phyloP scores from a whole-genome alignment of 768 basidiomycete species.

The Leucocoprinus leucothites region DNA sequence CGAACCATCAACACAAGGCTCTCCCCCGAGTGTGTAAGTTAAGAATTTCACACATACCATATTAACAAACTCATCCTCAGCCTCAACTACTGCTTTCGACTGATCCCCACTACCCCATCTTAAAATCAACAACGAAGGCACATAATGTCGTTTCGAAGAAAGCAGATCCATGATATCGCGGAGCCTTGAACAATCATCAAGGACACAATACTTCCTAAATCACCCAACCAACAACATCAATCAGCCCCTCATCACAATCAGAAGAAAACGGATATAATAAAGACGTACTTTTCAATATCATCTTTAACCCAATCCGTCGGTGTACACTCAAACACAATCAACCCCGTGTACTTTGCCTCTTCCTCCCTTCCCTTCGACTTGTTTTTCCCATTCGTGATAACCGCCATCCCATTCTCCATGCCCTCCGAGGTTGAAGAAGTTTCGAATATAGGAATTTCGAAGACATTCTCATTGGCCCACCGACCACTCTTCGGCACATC shows the following conservation, averaged over 20 bases:
- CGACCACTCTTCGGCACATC: conserved; percentile 59
- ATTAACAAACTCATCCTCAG: conserved; percentile 47
- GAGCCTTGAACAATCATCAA: conserved; percentile 72
- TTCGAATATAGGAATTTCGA: conserved; percentile 51
- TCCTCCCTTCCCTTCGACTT: background rate
- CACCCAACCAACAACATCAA: conserved; percentile 2
- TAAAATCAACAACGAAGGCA: conserved; percentile 59
- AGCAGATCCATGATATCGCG: conserved; percentile 58
- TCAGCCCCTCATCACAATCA: background rate
- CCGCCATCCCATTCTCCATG: too few relatives aligned
- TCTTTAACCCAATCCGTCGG: conserved; percentile 61
- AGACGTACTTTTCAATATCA: conserved; percentile 62
- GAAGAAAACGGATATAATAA: background rate
- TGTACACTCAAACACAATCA: conserved; percentile 76
- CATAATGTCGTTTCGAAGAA: conserved; percentile 53
- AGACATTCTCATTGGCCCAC: conserved; percentile 59
- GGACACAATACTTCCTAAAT: conserved; percentile 62
- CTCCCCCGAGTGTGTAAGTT: background rate
- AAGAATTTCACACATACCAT: conserved; percentile 58
- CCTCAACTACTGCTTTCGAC: conserved; percentile 21
- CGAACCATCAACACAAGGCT: background rate
- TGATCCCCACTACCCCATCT: too few relatives aligned
- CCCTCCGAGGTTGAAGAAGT: conserved; percentile 1
- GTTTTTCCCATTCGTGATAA: background rate
- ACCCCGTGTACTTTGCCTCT: conserved; percentile 48